Evolutionary conservation across 768 basidiomycete species (phyloP), one percentile per base, ranked within the genome.

Genomic region (Suillus tomentosus): DNA sequence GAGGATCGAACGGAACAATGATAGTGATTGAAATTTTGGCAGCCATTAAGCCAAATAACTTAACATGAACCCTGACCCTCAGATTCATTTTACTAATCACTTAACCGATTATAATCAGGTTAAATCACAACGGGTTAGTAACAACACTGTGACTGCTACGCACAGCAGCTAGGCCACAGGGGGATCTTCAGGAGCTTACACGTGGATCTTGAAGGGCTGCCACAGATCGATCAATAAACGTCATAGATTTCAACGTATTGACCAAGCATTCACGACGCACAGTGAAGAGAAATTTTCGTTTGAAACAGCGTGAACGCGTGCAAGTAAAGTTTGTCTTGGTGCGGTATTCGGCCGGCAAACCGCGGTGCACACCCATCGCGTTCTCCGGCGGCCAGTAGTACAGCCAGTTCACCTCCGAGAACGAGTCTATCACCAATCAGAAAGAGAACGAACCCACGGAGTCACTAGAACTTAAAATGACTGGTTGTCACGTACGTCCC

Each of bases 161-260:
- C 19, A 11, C 19, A 34, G 53, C 17, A 34, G 9, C 39, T 31
- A 31, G 31, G 31, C 24, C 27, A 58, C 56, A 58, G 56, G 56
- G 39, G 56, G 56, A 58, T 58, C 24, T 19, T 58, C 56, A 58
- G 15, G 24, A 40, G 17, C 5, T 34, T 34, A 34, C 17, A 53
- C 31, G 31, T 31, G 10, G 31, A 54, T 11, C 24, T 40, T 58
- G 39, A 58, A 27, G 56, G 56, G 56, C 56, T 58, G 56, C 56
- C 56, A 42, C 56, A 27, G 56, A 58, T 58, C 56, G 56, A 42
- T 42, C 56, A 17, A 31, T 13, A 58, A 27, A 42, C 37, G 22
- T 39, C 40, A 40, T 40, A 17, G 37, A 39, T 39, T 15, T 8
- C 36, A 37, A 37, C 54, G 36, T 55, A n/a, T 55, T 24, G 13